Base-by-base conservation (phyloP, 2,329 filamentous ascomycete genomes). In the Diaporthe ampelina region DNA sequence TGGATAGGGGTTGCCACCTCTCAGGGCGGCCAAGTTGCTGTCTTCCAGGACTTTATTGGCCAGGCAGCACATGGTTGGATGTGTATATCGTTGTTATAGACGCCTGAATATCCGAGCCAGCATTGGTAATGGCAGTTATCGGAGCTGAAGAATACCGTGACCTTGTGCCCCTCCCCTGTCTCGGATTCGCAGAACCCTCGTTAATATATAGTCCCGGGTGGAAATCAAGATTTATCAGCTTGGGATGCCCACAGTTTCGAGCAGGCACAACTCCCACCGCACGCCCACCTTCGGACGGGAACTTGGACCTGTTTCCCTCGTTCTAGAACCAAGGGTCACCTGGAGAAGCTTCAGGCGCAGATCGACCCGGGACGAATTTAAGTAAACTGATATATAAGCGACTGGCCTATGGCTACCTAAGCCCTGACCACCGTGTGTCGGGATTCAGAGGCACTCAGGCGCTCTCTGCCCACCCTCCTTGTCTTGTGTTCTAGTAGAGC, bases 391-490 rank as follows among this genome's bases (percentile, higher is more conserved):
- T 52, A 52, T 67, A 67, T 67, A 67, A 52, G n/a, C 9, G 21
- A 37, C n/a, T 61, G n/a, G 40, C 26, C 32, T 71, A n/a, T 37
- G 32, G 56, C 69, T 61, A 71, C 57, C 56, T 71, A 35, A 54
- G 45, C 29, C 17, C 32, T 45, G 19, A 29, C 69, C 13, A 54
- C 29, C 37, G 37, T 40, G 69, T 40, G 57, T 24, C 68, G 24
- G 35, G n/a, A 8, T 61, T 40, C 45, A 15, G 32, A 57, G 37
- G 40, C 54, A 11, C 29, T 48, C 37, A 45, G 29, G 40, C 37
- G 37, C 52, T 2, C 11, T 5, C 26, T 15, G 15, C 61, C 29
- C 21, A 4, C n/a, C 32, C 21, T 37, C 37, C 43, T 21, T 26
- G 17, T 52, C 43, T 21, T 26, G 17, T 52, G 69, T 57, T 70